Evolutionary conservation across 73 alveolate genomes (phyloP).

Genomic region (Stentor coeruleus): DNA sequence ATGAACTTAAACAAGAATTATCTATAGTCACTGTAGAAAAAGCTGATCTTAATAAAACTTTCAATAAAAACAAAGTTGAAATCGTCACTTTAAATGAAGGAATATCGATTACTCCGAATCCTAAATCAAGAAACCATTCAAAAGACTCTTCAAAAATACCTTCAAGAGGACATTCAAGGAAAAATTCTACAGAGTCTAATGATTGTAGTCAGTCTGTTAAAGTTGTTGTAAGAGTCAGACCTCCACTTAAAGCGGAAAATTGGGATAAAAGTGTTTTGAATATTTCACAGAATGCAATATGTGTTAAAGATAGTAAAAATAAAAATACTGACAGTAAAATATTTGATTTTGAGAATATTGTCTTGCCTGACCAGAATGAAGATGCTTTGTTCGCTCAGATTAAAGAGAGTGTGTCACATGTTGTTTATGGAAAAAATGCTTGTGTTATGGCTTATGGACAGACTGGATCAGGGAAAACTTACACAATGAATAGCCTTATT

Average conservation of each 20-base stretch:
- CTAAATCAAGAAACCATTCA: no score
- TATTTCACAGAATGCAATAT: no score
- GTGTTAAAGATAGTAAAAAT: no score
- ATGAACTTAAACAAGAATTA: neutral
- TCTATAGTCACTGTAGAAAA: neutral
- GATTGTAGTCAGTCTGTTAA: neutral
- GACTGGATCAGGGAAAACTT: slow-evolving; percentile 20
- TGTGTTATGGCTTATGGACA: slow-evolving; percentile 23
- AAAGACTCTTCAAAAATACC: no score
- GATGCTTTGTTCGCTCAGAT: neutral
- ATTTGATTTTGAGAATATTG: neutral
- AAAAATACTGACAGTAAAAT: neutral
- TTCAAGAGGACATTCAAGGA: no score
- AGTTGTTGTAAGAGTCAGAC: slow-evolving; percentile 2
- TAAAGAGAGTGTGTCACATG: neutral
- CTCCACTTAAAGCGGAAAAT: no score
- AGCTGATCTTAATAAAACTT: neutral
- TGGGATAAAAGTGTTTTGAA: no score
- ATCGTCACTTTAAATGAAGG: no score
- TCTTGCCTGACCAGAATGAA: neutral
- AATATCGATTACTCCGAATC: no score
- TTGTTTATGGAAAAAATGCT: slow-evolving; percentile 8
- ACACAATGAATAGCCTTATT: neutral
- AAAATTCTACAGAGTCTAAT: no score
- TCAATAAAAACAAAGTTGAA: no score